Percentiles rank a stretch among this genome's conserved stretches.
Conservation (phyloP, 1,284 basidiomycete species). For the Gastroboletus turbinatus region DNA sequence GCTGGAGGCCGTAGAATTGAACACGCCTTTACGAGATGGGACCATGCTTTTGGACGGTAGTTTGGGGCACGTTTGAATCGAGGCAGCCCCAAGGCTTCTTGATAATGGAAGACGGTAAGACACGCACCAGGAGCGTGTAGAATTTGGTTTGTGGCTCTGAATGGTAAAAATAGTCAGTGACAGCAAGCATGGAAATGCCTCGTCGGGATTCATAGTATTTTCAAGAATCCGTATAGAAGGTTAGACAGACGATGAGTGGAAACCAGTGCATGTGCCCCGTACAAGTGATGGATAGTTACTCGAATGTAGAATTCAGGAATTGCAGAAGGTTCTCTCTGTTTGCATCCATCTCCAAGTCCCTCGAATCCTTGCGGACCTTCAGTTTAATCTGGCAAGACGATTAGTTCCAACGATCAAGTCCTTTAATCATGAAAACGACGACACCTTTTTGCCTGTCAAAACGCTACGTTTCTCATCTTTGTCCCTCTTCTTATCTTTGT, state of each 20-base stretch:
- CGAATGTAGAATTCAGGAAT: slow-evolving; percentile 53
- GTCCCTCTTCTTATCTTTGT: slow-evolving; percentile 38
- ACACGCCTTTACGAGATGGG: not conserved
- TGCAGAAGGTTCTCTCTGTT: slow-evolving; percentile 51
- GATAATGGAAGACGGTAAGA: not conserved
- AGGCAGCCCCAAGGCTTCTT: not conserved
- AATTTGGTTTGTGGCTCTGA: not conserved
- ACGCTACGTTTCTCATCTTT: slow-evolving; percentile 46
- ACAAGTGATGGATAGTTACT: slow-evolving; percentile 8
- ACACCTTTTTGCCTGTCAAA: slow-evolving; percentile 56
- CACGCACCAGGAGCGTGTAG: not conserved
- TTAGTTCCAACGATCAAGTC: not conserved
- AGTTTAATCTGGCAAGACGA: slow-evolving; percentile 48
- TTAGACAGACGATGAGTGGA: not conserved
- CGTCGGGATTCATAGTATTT: not conserved
- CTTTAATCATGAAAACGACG: not conserved
- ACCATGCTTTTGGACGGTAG: not conserved
- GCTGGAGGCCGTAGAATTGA: not conserved
- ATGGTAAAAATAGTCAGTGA: not conserved
- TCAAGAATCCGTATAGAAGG: not conserved
- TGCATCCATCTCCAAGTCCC: slow-evolving; percentile 51
- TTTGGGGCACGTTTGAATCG: not conserved
- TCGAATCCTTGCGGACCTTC: slow-evolving; percentile 57
- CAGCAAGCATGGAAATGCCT: not conserved
- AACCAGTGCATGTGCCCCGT: not conserved